Evolutionary conservation across 371 early-diverging fungal species (phyloP), one percentile per base, ranked within the genome.

Genomic region (Enterocytospora artemiae): DNA sequence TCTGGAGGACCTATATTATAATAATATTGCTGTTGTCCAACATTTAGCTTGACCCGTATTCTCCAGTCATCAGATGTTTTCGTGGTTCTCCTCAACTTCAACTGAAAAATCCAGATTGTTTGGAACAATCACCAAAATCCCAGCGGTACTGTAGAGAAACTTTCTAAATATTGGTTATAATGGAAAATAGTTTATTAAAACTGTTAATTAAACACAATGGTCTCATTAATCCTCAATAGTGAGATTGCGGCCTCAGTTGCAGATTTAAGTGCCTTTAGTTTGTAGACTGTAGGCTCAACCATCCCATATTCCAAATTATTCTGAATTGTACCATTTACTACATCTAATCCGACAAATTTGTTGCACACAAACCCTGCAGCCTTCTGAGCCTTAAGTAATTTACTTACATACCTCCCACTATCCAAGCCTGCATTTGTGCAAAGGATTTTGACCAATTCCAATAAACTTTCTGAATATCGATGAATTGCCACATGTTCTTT

Each of bases 211-310:
- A 46, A 46, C 48, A 20, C 65, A 46, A 78, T 76, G n/a, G 76
- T 69, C 37, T 78, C 76, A 55, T 96, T 96, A 68, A 99, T 96
- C 71, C 97, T 86, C 63, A 97, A 82, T 64, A 99, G 88, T 63
- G 92, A 87, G 72, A 97, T 91, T 37, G 97, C 97, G 46, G 97
- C 97, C 79, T 99, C 99, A 36, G 96, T 96, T 31, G 99, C 99
- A 28, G 93, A 88, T 82, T 92, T 91, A 58, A 97, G 78, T 34
- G 91, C 89, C 80, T 91, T 94, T 78, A 96, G 84, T 83, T 99
- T 99, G 74, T 89, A 88, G 83, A 95, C 88, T 52, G 92, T 89
- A 30, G 99, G 99, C 78, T 99, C 99, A 60, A 99, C 81, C 3
- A 99, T 90, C 59, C 99, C 99, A 25, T 88, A 86, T 65, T 84